A percentile compares a stretch with the other conserved stretches of the same genome.
phyloP scores from a whole-genome alignment of 176 grass and related monocot genomes.

The Oryza brachyantha region DNA sequence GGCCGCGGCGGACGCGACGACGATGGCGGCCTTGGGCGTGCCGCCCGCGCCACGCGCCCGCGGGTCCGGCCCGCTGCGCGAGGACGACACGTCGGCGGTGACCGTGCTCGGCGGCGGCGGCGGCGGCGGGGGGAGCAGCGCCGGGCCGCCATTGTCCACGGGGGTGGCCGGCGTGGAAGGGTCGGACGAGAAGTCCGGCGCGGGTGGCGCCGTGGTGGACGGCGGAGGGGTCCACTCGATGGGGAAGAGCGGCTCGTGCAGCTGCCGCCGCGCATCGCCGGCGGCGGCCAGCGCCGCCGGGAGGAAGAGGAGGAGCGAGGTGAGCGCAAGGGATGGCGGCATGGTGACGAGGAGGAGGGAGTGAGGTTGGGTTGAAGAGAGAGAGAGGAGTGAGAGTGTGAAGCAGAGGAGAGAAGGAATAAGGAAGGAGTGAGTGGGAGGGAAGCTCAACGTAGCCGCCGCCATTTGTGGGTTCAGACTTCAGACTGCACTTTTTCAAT shows the following conservation, averaged over 20 bases:
- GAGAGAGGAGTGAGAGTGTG: neutral
- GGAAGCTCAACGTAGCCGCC: neutral
- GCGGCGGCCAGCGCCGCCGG: neutral
- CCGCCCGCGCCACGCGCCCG: slow-evolving; percentile 4
- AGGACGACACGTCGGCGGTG: slow-evolving; percentile 48
- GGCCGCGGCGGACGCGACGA: slow-evolving; percentile 35
- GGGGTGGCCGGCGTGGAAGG: slow-evolving; percentile 38
- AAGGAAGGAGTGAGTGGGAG: neutral
- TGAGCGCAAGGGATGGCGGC: neutral
- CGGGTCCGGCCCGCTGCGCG: slow-evolving; percentile 17
- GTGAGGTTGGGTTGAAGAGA: neutral
- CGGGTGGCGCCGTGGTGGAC: slow-evolving; percentile 31
- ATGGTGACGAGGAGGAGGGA: neutral
- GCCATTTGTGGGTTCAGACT: slow-evolving; percentile 37
- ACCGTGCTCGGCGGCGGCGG: slow-evolving; percentile 37
- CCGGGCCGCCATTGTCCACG: slow-evolving; percentile 13
- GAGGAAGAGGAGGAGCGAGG: neutral
- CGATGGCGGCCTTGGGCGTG: slow-evolving; percentile 46
- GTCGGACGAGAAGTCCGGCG: slow-evolving; percentile 43
- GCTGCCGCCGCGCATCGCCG: slow-evolving; percentile 32
- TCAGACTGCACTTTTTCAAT: too few species aligned
- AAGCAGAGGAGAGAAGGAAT: slow-evolving; percentile 13
- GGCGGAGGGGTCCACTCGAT: slow-evolving; percentile 83
- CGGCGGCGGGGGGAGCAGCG: slow-evolving; percentile 38
- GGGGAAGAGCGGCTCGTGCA: slow-evolving; percentile 85